Percentiles rank a stretch among this genome's conserved stretches.
These are phyloP conservation scores for Microthlaspi erraticum DNA, from an alignment of 345 rosid species.

Conservation along the genomic window DNA sequence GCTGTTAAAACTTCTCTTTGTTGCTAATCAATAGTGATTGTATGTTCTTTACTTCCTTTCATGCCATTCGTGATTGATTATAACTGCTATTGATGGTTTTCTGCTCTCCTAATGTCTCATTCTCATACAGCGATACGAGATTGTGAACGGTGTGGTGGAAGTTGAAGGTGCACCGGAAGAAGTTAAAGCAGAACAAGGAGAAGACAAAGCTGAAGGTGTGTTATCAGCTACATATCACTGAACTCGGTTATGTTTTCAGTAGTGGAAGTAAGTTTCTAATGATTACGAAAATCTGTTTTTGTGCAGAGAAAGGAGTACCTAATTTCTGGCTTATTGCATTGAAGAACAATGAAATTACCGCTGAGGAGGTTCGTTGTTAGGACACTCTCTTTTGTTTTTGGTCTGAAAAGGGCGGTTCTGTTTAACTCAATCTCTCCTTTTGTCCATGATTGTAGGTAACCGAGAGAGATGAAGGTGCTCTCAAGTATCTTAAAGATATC, in stretches of 20 bases:
- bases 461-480: slow-evolving; percentile 95
- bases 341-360: slow-evolving; percentile 91
- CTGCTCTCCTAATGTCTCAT: neutral
- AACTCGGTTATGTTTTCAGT: neutral
- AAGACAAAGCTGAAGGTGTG: slow-evolving; percentile 68
- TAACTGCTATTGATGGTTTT: slow-evolving; percentile 7
- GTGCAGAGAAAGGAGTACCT: slow-evolving; percentile 93
- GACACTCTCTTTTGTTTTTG: neutral
- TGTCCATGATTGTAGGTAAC: slow-evolving; percentile 55
- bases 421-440: neutral
- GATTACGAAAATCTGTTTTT: slow-evolving; percentile 15
- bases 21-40: neutral
- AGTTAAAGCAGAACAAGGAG: slow-evolving; percentile 58
- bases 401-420: neutral
- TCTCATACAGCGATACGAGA: slow-evolving; percentile 73
- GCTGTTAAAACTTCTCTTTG: neutral
- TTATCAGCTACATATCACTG: neutral
- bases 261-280: too few species aligned
- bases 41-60: neutral
- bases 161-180: slow-evolving; percentile 61
- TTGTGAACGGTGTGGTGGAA: slow-evolving; percentile 82
- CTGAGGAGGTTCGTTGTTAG: slow-evolving; percentile 69
- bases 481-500: slow-evolving; percentile 80
- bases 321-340: slow-evolving; percentile 91
- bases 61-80: neutral